Base-by-base conservation (phyloP, 169 alveolate species). In the Plasmodium sp. region DNA sequence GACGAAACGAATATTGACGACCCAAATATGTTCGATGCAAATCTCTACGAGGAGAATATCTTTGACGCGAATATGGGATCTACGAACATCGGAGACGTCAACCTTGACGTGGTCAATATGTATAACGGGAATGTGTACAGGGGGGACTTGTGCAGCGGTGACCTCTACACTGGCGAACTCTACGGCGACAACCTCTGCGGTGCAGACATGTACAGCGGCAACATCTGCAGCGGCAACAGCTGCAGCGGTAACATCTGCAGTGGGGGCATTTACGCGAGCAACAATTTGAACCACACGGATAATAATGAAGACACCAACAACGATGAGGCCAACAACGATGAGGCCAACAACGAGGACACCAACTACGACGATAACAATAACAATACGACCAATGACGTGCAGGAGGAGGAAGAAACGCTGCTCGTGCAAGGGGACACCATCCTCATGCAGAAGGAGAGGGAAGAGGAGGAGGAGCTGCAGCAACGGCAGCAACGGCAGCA, bases 391-490 rank as follows among this genome's bases (percentile, higher is more conserved):
- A 54, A 18, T 22, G 62, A 82, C n/a, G 12, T 58, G 71, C 72
- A 83, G 45, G 43, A 83, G 45, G 72, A 83, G 18, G 33, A 83
- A 83, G 71, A 83, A 58, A 58, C 43, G 45, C 16, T 58, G 73
- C 43, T 67, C 9, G 77, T 67, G 5, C 77, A 67, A 67, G 77
- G 77, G 39, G 77, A 67, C 5, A 18, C 7, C 27, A n/a, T 67
- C 43, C 3, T 22, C 6, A 27, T 67, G 41, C 39, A 67, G 43
- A 67, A 67, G 33, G 77, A 27, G 43, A 22, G 39, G 27, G 41
- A 67, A 67, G 39, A 27, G 12, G 77, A 67, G 39, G n/a, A 27
- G 77, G 39, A 31, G 62, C 62, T 51, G 27, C 27, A 22, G 27
- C 27, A 22, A 22, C 27, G 27, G 27, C 27, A 22, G 27, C 27